Evolutionary conservation across 495 filamentous ascomycete genomes (phyloP), one percentile per base, ranked within the genome.

Genomic region (Amphirosellinia nigrospora): DNA sequence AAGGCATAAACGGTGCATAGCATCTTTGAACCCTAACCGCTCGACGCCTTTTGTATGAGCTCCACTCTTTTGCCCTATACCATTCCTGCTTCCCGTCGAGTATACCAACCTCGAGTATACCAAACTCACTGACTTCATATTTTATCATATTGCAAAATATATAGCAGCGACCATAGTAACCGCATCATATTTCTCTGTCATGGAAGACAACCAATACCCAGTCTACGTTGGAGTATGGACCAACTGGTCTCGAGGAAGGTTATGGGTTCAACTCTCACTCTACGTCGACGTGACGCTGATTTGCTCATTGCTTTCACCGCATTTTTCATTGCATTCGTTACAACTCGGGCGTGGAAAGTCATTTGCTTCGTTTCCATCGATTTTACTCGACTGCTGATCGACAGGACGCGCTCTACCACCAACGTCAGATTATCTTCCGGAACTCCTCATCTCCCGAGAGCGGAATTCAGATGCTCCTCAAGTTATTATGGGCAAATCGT

Each of bases 351-450:
- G n/a, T 71, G 70, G 70, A 71, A 46, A 28, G 68, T 71, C 3
- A 26, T 71, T 5, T 71, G 70, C 34, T 48, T 71, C 16, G 16
- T 45, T 26, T 71, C 2, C 64, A 71, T 28, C n/a, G 46, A 23
- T 21, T 21, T 19, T 62, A 48, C 23, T 71, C 64, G 15, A 71
- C 34, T 2, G 0, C 60, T 6, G 15, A 34, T 16, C 58, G 13
- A 13, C 46, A 61, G 23, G 50, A 65, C 32, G 48, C 70, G 4
- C 16, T 72, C 10, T 52, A 72, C n/a, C 70, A 72, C 39, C 66
- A 72, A 43, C 59, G 61, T 50, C 66, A 69, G 50, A 43, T 46
- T 19, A 52, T 52, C 21, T 8, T 52, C 0, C 2, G 48, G 23
- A 52, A 23, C 10, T 21, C 48, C 10, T 50, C 66, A 30, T 19